Percentiles rank a stretch among this genome's conserved stretches.
phyloP scores from a whole-genome alignment of 371 early-diverging fungal species.

The Apophysomyces trapeziformis region DNA sequence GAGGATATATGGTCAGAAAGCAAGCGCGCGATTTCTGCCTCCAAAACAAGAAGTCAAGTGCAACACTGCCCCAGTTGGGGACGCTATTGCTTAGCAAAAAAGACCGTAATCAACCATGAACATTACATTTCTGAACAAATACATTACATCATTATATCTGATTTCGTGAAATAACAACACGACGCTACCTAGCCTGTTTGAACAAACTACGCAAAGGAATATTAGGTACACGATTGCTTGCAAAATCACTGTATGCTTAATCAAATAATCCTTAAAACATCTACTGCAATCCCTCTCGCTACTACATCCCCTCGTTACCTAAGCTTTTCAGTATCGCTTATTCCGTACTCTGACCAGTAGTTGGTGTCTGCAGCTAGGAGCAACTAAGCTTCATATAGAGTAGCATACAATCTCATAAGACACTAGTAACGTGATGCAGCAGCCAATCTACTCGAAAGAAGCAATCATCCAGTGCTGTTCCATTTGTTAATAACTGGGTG shows the following conservation, averaged over 20 bases:
- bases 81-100: slow-evolving; percentile 5
- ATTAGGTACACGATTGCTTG: not conserved
- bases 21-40: slow-evolving; percentile 4
- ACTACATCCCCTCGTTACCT: not conserved
- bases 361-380: slow-evolving; percentile 4
- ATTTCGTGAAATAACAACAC: not conserved
- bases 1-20: slow-evolving; percentile 2
- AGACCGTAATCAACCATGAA: not conserved
- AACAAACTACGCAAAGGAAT: not conserved
- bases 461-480: not conserved
- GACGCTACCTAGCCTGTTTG: not conserved
- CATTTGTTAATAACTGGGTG: too few relatives aligned
- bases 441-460: not conserved
- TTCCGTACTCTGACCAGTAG: slow-evolving; percentile 1
- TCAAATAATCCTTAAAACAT: not conserved
- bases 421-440: not conserved
- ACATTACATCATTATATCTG: not conserved
- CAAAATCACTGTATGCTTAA: not conserved
- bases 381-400: slow-evolving; percentile 1
- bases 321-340: not conserved
- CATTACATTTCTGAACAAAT: slow-evolving; percentile 7
- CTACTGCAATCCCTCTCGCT: slow-evolving; percentile 4
- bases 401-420: not conserved
- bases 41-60: slow-evolving; percentile 2
- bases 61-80: not conserved